Percentiles rank a stretch among this genome's conserved stretches.
Evolutionary conservation across 441 rosid genomes (phyloP).

Genomic region (Raphanus hybrid): DNA sequence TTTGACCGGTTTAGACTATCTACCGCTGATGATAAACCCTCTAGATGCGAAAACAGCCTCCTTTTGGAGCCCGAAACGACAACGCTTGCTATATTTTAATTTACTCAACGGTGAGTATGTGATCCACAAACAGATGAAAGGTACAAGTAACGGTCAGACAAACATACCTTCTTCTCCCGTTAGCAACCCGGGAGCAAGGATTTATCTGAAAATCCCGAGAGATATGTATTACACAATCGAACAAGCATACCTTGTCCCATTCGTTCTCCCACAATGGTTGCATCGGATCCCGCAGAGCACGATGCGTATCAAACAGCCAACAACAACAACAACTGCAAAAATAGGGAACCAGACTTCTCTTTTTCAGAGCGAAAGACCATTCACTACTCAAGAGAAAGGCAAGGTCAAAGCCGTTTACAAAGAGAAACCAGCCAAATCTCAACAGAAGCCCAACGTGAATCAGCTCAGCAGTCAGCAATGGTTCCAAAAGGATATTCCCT

Average conservation of each 20-base stretch:
- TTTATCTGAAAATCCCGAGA: neutral
- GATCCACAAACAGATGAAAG: neutral
- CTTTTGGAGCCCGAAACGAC: neutral
- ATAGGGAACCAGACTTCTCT: no score
- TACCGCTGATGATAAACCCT: neutral
- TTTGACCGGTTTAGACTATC: neutral
- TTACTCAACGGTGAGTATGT: neutral
- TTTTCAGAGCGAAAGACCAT: no score
- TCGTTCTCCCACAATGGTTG: conserved; percentile 8
- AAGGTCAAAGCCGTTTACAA: no score
- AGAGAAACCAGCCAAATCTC: no score
- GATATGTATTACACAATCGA: neutral
- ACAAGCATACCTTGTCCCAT: neutral
- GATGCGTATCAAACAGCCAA: neutral
- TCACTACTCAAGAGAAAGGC: no score
- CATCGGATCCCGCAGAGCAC: neutral
- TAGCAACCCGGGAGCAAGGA: neutral
- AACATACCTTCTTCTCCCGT: neutral
- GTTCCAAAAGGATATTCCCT: no score
- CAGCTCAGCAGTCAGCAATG: no score
- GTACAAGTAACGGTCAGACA: neutral
- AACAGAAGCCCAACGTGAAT: no score
- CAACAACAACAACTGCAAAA: no score
- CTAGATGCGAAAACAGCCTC: neutral
- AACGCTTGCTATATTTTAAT: neutral